Conservation (phyloP, 768 basidiomycete species). For the Lactarius pseudohatsudake region DNA sequence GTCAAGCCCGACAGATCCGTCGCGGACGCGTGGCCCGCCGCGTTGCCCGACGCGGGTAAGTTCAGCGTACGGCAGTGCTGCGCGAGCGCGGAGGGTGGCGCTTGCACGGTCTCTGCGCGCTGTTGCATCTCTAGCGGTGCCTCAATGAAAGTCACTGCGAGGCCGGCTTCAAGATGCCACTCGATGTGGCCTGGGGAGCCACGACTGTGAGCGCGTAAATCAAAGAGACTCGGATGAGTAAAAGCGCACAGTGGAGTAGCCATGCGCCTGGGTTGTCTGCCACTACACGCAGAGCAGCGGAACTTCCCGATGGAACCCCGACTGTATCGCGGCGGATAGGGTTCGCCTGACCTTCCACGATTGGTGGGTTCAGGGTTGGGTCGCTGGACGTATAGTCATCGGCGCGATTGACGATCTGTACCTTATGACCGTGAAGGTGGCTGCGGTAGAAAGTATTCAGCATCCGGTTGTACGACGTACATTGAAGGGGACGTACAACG, state of each 20-base stretch:
- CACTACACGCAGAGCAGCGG: constrained; percentile 71
- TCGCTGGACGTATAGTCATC: constrained; percentile 72
- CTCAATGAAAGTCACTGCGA: constrained; percentile 83
- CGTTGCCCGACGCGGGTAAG: constrained; percentile 72
- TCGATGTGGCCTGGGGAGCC: constrained; percentile 66
- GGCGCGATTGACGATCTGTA: constrained; percentile 75
- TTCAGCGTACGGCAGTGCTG: constrained; percentile 73
- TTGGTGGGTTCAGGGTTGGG: constrained; percentile 73
- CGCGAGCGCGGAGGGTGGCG: constrained; percentile 47
- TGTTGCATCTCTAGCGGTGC: constrained; percentile 73
- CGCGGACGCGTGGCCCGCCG: constrained; percentile 71
- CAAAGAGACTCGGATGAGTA: not conserved
- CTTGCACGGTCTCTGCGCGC: constrained; percentile 44
- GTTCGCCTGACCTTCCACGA: constrained; percentile 76
- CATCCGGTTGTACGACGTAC: not conserved
- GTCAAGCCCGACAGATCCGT: constrained; percentile 67
- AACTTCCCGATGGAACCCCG: constrained; percentile 63
- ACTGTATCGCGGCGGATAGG: constrained; percentile 93
- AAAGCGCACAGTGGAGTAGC: constrained; percentile 72
- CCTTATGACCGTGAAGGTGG: constrained; percentile 89
- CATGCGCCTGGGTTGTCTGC: constrained; percentile 95
- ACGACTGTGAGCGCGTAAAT: constrained; percentile 2
- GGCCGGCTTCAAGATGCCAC: constrained; percentile 83
- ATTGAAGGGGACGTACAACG: constrained; percentile 59
- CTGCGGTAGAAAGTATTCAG: constrained; percentile 39